Evolutionary conservation across 2,329 filamentous ascomycete genomes (phyloP).

Genomic region (Chrysoporthe deuterocubensis): DNA sequence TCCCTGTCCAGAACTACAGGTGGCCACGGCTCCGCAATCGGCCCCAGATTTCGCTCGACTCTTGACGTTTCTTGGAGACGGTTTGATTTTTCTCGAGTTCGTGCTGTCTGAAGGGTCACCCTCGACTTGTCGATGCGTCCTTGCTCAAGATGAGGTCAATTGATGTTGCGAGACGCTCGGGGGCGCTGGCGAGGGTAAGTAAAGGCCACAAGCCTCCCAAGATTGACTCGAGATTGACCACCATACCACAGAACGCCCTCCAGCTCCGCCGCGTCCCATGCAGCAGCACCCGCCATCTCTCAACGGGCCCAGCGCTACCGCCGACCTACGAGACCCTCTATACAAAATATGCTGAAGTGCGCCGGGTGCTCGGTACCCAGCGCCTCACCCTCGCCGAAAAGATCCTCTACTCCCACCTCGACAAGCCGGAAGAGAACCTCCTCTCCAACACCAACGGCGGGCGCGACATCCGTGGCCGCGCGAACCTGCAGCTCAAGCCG

Average conservation of each 20-base stretch:
- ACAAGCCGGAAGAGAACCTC: slow-evolving; percentile 86
- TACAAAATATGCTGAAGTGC: slow-evolving; percentile 75
- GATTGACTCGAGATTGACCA: background rate
- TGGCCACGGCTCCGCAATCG: slow-evolving; percentile 26
- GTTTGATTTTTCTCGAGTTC: slow-evolving; percentile 22
- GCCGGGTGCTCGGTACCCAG: slow-evolving; percentile 68
- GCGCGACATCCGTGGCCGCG: slow-evolving; percentile 79
- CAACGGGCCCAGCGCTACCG: slow-evolving; percentile 49
- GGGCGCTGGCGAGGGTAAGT: slow-evolving; percentile 51
- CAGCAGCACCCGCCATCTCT: slow-evolving; percentile 38
- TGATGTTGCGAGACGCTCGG: slow-evolving; percentile 53
- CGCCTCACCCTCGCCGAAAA: slow-evolving; percentile 92
- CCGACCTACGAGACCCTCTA: slow-evolving; percentile 85
- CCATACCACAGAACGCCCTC: slow-evolving; percentile 40
- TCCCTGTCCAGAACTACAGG: slow-evolving; percentile 12
- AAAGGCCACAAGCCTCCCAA: slow-evolving; percentile 4
- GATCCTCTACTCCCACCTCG: slow-evolving; percentile 95
- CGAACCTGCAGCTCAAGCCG: slow-evolving; percentile 95
- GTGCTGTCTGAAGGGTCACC: slow-evolving; percentile 18
- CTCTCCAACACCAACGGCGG: slow-evolving; percentile 83
- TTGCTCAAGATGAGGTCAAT: slow-evolving; percentile 51
- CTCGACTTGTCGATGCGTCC: slow-evolving; percentile 16
- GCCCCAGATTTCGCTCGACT: slow-evolving; percentile 17
- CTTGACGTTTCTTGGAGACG: slow-evolving; percentile 15
- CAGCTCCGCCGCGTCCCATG: slow-evolving; percentile 39